Conservation (phyloP, 2,329 filamentous ascomycete species). For the Orbilia quercus region DNA sequence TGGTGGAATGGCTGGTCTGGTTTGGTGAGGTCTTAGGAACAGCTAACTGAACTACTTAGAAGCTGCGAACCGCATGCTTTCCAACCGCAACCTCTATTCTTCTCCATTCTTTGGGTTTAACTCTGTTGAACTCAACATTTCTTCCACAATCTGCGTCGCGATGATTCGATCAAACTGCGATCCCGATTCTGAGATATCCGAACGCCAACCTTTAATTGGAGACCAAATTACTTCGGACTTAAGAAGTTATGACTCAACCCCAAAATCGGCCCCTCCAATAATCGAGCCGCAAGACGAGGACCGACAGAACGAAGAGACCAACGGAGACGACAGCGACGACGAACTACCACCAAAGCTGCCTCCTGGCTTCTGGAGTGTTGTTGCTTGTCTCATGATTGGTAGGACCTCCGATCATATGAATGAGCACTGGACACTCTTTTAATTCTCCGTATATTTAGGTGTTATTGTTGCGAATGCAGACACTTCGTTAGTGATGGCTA, state of each 20-base stretch:
- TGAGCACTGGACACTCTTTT: neutral
- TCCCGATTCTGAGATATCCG: conserved; percentile 15
- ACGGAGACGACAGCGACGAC: conserved; percentile 5
- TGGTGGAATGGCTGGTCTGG: neutral
- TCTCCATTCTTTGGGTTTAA: neutral
- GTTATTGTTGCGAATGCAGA: conserved; percentile 77
- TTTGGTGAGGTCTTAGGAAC: neutral
- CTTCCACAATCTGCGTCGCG: neutral
- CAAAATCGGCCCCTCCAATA: conserved; percentile 2
- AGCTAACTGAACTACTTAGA: neutral
- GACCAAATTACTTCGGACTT: neutral
- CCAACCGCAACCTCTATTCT: neutral
- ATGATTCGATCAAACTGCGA: conserved; percentile 32
- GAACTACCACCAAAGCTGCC: conserved; percentile 21
- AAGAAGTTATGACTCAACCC: conserved; percentile 9
- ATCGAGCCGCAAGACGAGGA: conserved; percentile 10
- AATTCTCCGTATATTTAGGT: conserved; percentile 62
- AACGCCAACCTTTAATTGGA: conserved; percentile 24
- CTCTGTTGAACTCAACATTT: neutral
- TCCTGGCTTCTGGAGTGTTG: conserved; percentile 43
- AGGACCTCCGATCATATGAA: neutral
- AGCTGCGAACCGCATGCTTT: neutral
- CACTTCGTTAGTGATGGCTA: conserved; percentile 73
- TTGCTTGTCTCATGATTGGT: conserved; percentile 53
- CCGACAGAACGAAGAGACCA: neutral